phyloP scores from a whole-genome alignment of 1,284 basidiomycete species.

The Wallemia ichthyophaga region DNA sequence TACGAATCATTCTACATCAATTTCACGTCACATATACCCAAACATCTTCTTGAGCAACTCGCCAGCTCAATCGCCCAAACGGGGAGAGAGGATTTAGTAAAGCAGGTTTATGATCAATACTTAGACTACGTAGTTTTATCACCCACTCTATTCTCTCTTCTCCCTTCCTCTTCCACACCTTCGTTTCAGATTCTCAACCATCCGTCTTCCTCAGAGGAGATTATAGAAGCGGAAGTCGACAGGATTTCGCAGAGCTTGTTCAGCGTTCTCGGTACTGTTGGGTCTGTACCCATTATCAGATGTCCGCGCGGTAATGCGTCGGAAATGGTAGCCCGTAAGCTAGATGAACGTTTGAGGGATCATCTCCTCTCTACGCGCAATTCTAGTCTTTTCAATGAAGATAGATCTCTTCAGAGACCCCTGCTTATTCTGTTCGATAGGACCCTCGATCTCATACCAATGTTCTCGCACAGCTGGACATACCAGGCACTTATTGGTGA shows the following conservation, averaged over 20 bases:
- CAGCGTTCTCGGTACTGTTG: constrained; percentile 70
- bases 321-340: constrained; percentile 87
- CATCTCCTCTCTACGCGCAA: constrained; percentile 55
- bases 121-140: constrained; percentile 89
- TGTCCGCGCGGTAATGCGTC: constrained; percentile 86
- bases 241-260: constrained; percentile 71
- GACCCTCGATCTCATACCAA: constrained; percentile 79
- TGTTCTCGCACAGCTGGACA: constrained; percentile 93
- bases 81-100: constrained; percentile 51
- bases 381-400: constrained; percentile 22
- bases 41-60: constrained; percentile 71
- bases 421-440: constrained; percentile 80
- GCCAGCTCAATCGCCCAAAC: constrained; percentile 61
- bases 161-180: constrained; percentile 19
- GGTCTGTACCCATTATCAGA: constrained; percentile 79
- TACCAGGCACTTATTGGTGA: constrained; percentile 96
- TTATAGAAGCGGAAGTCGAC: constrained; percentile 82
- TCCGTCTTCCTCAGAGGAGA: constrained; percentile 59
- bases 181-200: constrained; percentile 71
- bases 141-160: constrained; percentile 69
- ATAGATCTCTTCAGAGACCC: constrained; percentile 38
- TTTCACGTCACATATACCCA: constrained; percentile 69
- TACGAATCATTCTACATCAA: constrained; percentile 88
- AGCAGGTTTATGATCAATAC: constrained; percentile 79
- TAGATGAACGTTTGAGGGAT: constrained; percentile 75